A percentile compares a stretch with the other conserved stretches of the same genome.
Conservation (phyloP, 2,329 filamentous ascomycete species). For the Falciphora oryzae region DNA sequence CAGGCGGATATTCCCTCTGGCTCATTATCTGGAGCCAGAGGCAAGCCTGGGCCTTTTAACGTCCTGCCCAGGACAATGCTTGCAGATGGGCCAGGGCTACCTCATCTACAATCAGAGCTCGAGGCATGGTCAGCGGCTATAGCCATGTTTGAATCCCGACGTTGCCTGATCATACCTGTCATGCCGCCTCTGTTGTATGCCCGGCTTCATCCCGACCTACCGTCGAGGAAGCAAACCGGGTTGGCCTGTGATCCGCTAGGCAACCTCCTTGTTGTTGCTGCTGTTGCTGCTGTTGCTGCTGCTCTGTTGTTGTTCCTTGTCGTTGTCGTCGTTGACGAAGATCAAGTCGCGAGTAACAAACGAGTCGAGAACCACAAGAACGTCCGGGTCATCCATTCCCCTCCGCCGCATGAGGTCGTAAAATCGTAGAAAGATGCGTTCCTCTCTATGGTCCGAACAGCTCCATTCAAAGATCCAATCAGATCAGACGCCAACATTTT, state of each 20-base stretch:
- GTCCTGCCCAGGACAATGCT: slow-evolving; percentile 14
- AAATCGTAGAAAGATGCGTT: background rate
- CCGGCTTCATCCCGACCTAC: background rate
- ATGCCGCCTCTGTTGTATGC: background rate
- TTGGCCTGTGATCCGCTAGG: background rate
- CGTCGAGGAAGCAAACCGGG: background rate
- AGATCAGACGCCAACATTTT: background rate
- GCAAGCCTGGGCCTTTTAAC: slow-evolving; percentile 13
- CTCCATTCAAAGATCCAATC: background rate
- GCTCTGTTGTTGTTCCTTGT: background rate
- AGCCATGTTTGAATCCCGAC: background rate
- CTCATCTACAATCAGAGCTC: background rate
- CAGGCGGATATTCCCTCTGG: background rate
- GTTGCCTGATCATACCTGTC: background rate
- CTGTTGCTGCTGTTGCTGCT: background rate
- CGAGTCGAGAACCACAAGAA: background rate
- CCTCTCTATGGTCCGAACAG: background rate
- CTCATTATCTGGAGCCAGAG: slow-evolving; percentile 1
- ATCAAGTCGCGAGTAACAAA: background rate
- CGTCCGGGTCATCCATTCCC: background rate
- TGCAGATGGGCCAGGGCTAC: background rate
- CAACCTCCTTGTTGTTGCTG: background rate
- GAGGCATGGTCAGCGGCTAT: background rate
- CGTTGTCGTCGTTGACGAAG: background rate
- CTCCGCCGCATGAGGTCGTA: background rate